A percentile compares a stretch with the other conserved stretches of the same genome.
These are phyloP conservation scores for Chlamydomonas eustigma DNA, from an alignment of 139 green algal species.

Conservation along the genomic window DNA sequence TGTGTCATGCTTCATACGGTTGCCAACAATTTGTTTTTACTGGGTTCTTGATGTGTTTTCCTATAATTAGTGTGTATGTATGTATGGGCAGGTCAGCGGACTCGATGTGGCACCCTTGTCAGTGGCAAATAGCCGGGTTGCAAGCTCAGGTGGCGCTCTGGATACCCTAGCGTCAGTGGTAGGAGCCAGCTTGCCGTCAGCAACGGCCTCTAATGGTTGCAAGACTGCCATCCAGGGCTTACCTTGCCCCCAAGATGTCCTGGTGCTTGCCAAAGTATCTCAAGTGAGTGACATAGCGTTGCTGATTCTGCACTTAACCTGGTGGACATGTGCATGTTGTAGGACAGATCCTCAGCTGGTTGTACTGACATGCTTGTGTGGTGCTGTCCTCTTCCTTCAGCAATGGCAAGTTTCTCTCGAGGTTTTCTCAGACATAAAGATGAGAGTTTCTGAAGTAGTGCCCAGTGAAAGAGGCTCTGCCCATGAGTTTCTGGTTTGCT, in stretches of 20 bases:
- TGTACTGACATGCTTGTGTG: too few species aligned
- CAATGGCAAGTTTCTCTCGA: not conserved
- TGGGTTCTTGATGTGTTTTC: too few species aligned
- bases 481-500: slow-evolving; percentile 19
- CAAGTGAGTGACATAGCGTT: not conserved
- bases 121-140: not conserved
- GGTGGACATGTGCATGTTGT: too few species aligned
- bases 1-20: too few species aligned
- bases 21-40: too few species aligned
- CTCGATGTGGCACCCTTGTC: not conserved
- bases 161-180: not conserved
- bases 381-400: not conserved
- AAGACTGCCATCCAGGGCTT: not conserved
- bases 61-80: too few species aligned
- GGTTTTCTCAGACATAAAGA: slow-evolving; percentile 13
- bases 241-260: not conserved
- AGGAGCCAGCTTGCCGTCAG: not conserved
- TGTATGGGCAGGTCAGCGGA: not conserved
- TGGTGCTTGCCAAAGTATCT: slow-evolving; percentile 11
- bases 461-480: not conserved
- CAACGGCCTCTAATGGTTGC: not conserved
- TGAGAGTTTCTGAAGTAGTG: slow-evolving; percentile 17
- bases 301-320: too few species aligned
- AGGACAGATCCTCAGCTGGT: too few species aligned
- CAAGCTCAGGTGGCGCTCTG: not conserved